These are phyloP conservation scores for Wickerhamomyces ciferrii DNA, from an alignment of 805 yeast genomes.

Conservation along the genomic window DNA sequence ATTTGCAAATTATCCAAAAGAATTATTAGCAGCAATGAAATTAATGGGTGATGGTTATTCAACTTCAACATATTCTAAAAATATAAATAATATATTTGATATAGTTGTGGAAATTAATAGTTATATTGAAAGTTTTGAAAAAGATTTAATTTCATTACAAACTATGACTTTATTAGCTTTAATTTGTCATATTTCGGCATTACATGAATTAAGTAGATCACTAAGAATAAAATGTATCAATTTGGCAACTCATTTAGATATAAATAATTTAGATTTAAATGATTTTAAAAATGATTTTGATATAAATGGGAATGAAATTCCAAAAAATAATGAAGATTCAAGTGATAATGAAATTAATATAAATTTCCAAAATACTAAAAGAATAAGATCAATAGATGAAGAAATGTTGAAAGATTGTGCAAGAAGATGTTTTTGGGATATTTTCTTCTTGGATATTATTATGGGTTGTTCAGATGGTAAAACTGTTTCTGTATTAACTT, in stretches of 20 bases:
- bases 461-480: constrained; percentile 51
- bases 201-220: constrained; percentile 39
- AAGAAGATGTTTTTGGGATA: constrained; percentile 47
- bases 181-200: constrained; percentile 44
- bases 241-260: constrained; percentile 29
- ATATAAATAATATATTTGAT: constrained; percentile 35
- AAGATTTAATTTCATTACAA: constrained; percentile 41
- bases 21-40: constrained; percentile 42
- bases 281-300: constrained; percentile 13
- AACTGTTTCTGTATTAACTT: constrained; percentile 34
- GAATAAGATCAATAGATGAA: constrained; percentile 17
- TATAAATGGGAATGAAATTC: constrained; percentile 16
- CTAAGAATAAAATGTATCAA: constrained; percentile 38
- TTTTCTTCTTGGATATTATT: constrained; percentile 44
- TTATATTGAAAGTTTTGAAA: constrained; percentile 21
- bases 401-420: constrained; percentile 22
- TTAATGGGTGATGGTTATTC: constrained; percentile 44
- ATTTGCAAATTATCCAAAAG: constrained; percentile 29
- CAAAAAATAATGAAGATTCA: constrained; percentile 6
- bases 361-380: constrained; percentile 17
- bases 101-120: constrained; percentile 27
- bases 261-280: constrained; percentile 34
- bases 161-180: constrained; percentile 34
- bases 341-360: constrained; percentile 18
- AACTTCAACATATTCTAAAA: constrained; percentile 27